Evolutionary conservation across 495 filamentous ascomycete genomes (phyloP), one percentile per base, ranked within the genome.

Genomic region (Sporormia fimetaria): DNA sequence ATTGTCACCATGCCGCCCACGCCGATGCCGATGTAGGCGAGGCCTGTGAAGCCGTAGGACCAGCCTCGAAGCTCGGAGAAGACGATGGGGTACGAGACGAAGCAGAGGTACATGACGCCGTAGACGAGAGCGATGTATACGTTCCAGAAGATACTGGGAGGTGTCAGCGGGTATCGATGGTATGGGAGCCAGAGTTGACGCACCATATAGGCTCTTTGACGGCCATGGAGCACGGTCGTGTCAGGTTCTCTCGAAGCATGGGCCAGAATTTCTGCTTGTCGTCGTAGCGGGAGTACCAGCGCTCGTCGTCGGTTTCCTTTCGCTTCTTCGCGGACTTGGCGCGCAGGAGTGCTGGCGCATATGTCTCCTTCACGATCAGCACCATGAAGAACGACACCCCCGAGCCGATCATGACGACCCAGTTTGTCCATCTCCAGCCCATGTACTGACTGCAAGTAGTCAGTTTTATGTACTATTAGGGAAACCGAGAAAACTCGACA

Each of bases 371-470:
- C 9, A 37, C 2, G 23, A 17, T 62, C 27, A 73, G 57, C 11
- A 63, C 44, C 30, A 78, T 67, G 38, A 71, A 52, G 17, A 72
- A 65, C 0, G 73, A 71, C 0, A 71, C 64, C 2, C 74, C 79
- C 0, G 69, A 65, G 2, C 80, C 59, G 21, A 88, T 86, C 37
- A 92, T 57, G 6, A 80, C 73, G 12, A 93, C 61, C 83, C 86
- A 93, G 56, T 81, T 82, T n/a, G 75, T 78, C 83, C 83, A 92
- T 21, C 82, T 61, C 86, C 86, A 94, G 6, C 84, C 83, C 17
- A 87, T 68, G 51, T 81, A 78, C 59, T 84, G 68, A n/a, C n/a
- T n/a, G n/a, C n/a, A n/a, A n/a, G n/a, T n/a, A n/a, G n/a, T n/a
- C n/a, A n/a, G n/a, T n/a, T n/a, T n/a, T n/a, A n/a, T n/a, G n/a